Base-by-base conservation (phyloP, 116 monocot genomes). In the Zostera marina region DNA sequence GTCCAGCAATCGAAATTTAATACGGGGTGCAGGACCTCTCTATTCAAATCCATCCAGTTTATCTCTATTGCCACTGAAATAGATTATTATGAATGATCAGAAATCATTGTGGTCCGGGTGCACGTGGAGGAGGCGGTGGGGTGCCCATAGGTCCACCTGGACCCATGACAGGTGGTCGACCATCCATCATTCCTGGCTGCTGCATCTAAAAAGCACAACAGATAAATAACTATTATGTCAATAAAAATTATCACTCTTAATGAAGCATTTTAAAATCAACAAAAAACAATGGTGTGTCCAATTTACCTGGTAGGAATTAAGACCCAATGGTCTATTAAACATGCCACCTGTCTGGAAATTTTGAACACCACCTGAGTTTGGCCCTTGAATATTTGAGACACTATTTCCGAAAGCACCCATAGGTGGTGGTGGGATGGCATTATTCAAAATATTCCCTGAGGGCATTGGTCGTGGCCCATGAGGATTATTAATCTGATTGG, bases 101-200 rank as follows among this genome's bases (percentile, higher is more conserved):
- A 17, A 58, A 42, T 59, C 59, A 59, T 23, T 80, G 77, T 2
- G 83, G 76, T 52, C 75, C 76, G 14, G 86, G 70, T 4, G 75
- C 63, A 32, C 71, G 80, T 11, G 74, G 76, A n/a, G 61, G 77
- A n/a, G 79, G 81, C 1, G 79, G 87, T 32, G 81, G 81, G 22
- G 84, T 68, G 6, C 81, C 81, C 55, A 77, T 74, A 63, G 83
- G 84, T 41, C 83, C 92, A 56, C 68, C 70, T 22, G 56, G 58
- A 46, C 74, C 79, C 72, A 79, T 71, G 26, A 70, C 70, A 9
- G 84, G 73, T 15, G 53, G 66, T 38, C 78, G 66, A 44, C 40
- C 69, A 70, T 81, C 83, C 77, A 87, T 80, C 70, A 75, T 73
- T 60, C 79, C 88, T 38, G 81, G 75, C 94, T 88, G 71, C 65